Conservation (phyloP, 306 rosid species). For the Vigna radiata region DNA sequence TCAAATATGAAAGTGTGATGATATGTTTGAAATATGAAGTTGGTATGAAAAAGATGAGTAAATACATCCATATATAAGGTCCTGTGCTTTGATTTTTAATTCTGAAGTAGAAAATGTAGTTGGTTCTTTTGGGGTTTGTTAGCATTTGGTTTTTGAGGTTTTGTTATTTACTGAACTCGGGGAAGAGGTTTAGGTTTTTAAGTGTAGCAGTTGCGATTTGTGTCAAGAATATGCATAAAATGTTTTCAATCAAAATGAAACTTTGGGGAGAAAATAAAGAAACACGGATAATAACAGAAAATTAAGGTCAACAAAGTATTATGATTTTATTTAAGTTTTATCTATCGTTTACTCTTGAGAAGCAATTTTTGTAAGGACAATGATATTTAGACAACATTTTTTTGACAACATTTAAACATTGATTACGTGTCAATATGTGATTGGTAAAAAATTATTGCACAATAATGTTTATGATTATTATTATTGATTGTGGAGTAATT, state of each 20-base stretch:
- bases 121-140: neutral
- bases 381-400: too few species aligned
- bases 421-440: too few species aligned
- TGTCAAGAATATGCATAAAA: neutral
- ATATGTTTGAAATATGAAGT: neutral
- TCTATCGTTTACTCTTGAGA: too few species aligned
- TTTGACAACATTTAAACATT: too few species aligned
- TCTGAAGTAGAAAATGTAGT: conserved; percentile 46
- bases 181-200: neutral
- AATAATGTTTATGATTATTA: too few species aligned
- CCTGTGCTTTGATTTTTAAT: neutral
- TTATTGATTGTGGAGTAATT: too few species aligned
- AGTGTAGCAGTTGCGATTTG: neutral
- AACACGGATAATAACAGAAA: neutral
- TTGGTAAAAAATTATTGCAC: too few species aligned
- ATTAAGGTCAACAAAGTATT: too few species aligned
- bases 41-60: conserved; percentile 41
- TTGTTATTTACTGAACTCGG: neutral
- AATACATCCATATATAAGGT: neutral
- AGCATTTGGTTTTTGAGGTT: neutral
- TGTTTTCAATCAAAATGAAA: neutral
- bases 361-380: too few species aligned
- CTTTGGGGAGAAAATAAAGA: neutral
- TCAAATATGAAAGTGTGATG: conserved; percentile 18
- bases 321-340: too few species aligned